Percentiles rank a stretch among this genome's conserved stretches.
Evolutionary conservation across 129 eudicot genomes (phyloP).

Genomic region (Flaveria sonorensis): DNA sequence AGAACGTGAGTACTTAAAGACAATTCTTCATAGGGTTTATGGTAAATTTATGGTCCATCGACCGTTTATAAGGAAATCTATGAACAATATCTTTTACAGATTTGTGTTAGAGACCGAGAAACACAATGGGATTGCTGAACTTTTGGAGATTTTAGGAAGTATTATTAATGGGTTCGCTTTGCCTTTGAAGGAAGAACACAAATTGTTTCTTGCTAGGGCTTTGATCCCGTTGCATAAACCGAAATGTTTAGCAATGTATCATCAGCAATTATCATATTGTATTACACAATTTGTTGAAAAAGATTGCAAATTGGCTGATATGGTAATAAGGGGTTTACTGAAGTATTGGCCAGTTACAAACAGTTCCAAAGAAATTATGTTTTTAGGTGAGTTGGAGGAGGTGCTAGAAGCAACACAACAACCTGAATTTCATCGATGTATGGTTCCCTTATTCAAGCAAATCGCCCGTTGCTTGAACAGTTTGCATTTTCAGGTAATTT

Average conservation of each 20-base stretch:
- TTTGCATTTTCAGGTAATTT: conserved; percentile 79
- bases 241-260: conserved; percentile 74
- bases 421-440: conserved; percentile 78
- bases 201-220: conserved; percentile 67
- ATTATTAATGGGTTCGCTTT: conserved; percentile 79
- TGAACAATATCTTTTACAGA: conserved; percentile 66
- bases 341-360: conserved; percentile 89
- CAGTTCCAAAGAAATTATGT: conserved; percentile 83
- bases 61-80: conserved; percentile 72
- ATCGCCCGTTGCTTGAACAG: conserved; percentile 73
- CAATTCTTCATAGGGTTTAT: conserved; percentile 76
- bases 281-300: conserved; percentile 78
- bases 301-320: conserved; percentile 87
- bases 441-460: conserved; percentile 76
- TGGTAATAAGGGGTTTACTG: conserved; percentile 69
- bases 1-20: conserved; percentile 82
- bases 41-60: conserved; percentile 93
- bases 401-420: conserved; percentile 79
- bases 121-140: conserved; percentile 80
- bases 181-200: conserved; percentile 89
- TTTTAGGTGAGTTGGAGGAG: conserved; percentile 79
- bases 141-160: conserved; percentile 82
- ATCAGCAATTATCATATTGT: conserved; percentile 75
- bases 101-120: conserved; percentile 79
- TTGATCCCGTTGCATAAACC: conserved; percentile 84